A percentile compares a stretch with the other conserved stretches of the same genome.
Conservation (phyloP, 192 early-diverging fungal genomes). For the Mortierella hygrophila region DNA sequence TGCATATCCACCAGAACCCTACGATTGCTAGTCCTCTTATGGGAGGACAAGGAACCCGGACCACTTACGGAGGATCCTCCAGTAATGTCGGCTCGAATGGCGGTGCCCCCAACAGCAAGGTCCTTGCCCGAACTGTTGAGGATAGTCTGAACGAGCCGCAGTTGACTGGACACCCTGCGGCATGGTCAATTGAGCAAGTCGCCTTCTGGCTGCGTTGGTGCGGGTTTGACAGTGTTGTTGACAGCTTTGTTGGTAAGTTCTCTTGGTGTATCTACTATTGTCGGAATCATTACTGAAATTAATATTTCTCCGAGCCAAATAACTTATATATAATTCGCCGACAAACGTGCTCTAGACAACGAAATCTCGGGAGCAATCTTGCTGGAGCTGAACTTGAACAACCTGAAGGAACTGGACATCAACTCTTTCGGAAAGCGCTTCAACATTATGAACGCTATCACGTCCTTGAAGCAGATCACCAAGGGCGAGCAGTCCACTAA, state of each 20-base stretch:
- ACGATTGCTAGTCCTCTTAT: slow-evolving; percentile 32
- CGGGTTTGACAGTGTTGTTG: slow-evolving; percentile 61
- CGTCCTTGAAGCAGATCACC: slow-evolving; percentile 60
- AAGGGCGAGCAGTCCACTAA: slow-evolving; percentile 25
- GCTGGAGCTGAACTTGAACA: slow-evolving; percentile 69
- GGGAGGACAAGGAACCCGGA: slow-evolving; percentile 11
- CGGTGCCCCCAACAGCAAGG: slow-evolving; percentile 24
- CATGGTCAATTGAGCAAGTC: slow-evolving; percentile 71
- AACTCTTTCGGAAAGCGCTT: slow-evolving; percentile 73
- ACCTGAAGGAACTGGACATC: slow-evolving; percentile 77
- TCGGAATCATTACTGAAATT: background rate
- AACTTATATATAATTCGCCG: slow-evolving; percentile 26
- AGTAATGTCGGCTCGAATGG: background rate
- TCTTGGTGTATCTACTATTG: background rate
- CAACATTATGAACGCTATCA: slow-evolving; percentile 76
- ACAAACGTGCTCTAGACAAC: slow-evolving; percentile 63
- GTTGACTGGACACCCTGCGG: slow-evolving; percentile 53
- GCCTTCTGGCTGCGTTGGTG: slow-evolving; percentile 67
- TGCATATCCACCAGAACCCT: slow-evolving; percentile 49
- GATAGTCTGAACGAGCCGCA: slow-evolving; percentile 49
- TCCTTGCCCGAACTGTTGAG: slow-evolving; percentile 32
- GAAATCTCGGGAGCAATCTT: slow-evolving; percentile 78
- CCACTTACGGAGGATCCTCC: slow-evolving; percentile 4
- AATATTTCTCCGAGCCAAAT: background rate
- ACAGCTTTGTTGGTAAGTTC: slow-evolving; percentile 66